These are phyloP conservation scores for Yamadazyma sp. DNA, from an alignment of 805 yeast genomes.

Conservation along the genomic window DNA sequence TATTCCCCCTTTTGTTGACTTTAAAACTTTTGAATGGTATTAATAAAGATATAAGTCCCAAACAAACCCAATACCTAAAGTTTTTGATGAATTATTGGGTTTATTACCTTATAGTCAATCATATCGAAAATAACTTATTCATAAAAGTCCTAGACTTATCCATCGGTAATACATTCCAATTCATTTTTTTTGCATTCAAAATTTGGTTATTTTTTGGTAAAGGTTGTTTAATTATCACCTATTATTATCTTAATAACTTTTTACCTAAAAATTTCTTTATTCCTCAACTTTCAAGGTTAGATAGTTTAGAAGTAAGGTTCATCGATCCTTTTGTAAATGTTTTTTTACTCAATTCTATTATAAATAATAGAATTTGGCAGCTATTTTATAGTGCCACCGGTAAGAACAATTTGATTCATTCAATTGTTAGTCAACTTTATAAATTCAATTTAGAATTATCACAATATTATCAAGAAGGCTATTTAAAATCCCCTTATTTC, in stretches of 20 bases:
- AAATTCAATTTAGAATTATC: slow-evolving; percentile 10
- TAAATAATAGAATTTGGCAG: not conserved
- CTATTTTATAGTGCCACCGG: slow-evolving; percentile 4
- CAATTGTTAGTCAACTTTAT: slow-evolving; percentile 3
- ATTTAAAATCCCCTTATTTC: slow-evolving; percentile 10
- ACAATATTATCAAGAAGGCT: not conserved
- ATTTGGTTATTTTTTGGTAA: slow-evolving; percentile 23
- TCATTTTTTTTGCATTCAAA: slow-evolving; percentile 11
- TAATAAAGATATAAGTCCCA: slow-evolving; percentile 1
- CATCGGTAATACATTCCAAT: slow-evolving; percentile 6
- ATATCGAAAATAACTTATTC: slow-evolving; percentile 13
- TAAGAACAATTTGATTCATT: slow-evolving; percentile 6
- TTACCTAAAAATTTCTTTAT: slow-evolving; percentile 2
- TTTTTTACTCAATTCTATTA: slow-evolving; percentile 1
- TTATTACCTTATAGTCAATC: slow-evolving; percentile 15
- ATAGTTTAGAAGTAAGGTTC: slow-evolving; percentile 13
- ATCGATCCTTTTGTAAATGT: slow-evolving; percentile 15
- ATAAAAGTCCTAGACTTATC: slow-evolving; percentile 11
- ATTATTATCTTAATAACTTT: slow-evolving; percentile 13
- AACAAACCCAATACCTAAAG: slow-evolving; percentile 10
- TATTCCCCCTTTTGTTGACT: slow-evolving; percentile 18
- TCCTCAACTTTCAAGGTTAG: slow-evolving; percentile 4
- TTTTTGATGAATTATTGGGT: slow-evolving; percentile 23
- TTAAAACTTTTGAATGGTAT: slow-evolving; percentile 15
- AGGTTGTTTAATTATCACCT: slow-evolving; percentile 21